phyloP scores from a whole-genome alignment of 2,329 filamentous ascomycete genomes.

The Penicillium sp. region DNA sequence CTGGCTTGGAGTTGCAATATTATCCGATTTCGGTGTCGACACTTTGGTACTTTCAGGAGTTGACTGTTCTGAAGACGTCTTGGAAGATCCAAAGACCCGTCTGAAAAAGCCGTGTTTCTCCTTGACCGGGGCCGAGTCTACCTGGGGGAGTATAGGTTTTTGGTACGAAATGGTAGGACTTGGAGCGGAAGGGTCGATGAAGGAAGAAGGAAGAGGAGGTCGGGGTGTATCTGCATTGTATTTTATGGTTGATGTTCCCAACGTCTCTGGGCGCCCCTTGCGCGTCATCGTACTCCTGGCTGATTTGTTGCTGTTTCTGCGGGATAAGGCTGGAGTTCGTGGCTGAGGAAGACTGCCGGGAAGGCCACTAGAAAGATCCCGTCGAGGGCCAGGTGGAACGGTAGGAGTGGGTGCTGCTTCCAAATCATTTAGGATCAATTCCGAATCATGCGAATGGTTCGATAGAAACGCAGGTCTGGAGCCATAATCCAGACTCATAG shows the following conservation, averaged over 20 bases:
- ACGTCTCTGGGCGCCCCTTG: slow-evolving; percentile 37
- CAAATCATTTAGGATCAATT: slow-evolving; percentile 48
- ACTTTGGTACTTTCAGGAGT: slow-evolving; percentile 12
- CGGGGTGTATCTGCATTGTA: slow-evolving; percentile 26
- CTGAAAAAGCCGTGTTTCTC: slow-evolving; percentile 87
- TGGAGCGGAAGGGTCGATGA: slow-evolving; percentile 49
- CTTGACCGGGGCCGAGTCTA: slow-evolving; percentile 49
- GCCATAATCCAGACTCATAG: slow-evolving; percentile 44
- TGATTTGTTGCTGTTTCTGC: slow-evolving; percentile 43
- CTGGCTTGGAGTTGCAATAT: slow-evolving; percentile 23
- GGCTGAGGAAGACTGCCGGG: slow-evolving; percentile 23
- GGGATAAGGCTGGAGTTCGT: slow-evolving; percentile 31
- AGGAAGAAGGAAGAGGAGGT: slow-evolving; percentile 38
- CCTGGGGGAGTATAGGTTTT: slow-evolving; percentile 41
- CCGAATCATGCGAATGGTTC: slow-evolving; percentile 20
- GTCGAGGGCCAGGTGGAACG: slow-evolving; percentile 73
- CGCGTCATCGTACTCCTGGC: slow-evolving; percentile 33
- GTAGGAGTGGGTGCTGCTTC: slow-evolving; percentile 84
- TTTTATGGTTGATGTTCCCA: slow-evolving; percentile 34
- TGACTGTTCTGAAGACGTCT: slow-evolving; percentile 29
- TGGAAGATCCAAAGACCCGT: slow-evolving; percentile 79
- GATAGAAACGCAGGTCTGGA: slow-evolving; percentile 30
- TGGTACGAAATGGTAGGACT: slow-evolving; percentile 52
- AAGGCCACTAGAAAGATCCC: slow-evolving; percentile 38
- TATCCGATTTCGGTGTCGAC: slow-evolving; percentile 6